A percentile compares a stretch with the other conserved stretches of the same genome.
Evolutionary conservation across 2,329 filamentous ascomycete species (phyloP).

Genomic region (Fusarium burgessii): DNA sequence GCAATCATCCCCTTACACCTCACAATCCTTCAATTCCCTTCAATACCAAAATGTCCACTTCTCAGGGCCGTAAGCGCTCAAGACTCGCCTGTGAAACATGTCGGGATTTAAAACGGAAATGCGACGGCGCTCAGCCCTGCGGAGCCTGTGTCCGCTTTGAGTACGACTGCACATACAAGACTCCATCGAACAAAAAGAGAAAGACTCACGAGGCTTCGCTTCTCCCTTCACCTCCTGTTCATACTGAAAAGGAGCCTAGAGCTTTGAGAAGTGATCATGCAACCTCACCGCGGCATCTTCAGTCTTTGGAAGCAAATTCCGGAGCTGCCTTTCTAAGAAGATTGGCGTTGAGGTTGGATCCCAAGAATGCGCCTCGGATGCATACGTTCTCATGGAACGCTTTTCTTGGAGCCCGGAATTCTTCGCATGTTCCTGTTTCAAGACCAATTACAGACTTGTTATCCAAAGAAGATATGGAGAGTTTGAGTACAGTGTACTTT

Average conservation of each 20-base stretch:
- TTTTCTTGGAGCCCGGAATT: slow-evolving; percentile 47
- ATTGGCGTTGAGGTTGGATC: slow-evolving; percentile 65
- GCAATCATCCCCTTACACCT: not conserved
- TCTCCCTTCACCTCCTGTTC: slow-evolving; percentile 7
- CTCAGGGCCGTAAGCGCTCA: slow-evolving; percentile 52
- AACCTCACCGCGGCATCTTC: slow-evolving; percentile 46
- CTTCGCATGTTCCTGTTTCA: slow-evolving; percentile 38
- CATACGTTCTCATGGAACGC: slow-evolving; percentile 69
- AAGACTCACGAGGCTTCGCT: slow-evolving; percentile 6
- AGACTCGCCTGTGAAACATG: slow-evolving; percentile 63
- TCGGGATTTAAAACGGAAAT: slow-evolving; percentile 67
- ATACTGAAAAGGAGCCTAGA: not conserved
- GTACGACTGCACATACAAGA: slow-evolving; percentile 63
- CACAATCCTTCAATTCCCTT: not conserved
- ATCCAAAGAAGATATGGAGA: slow-evolving; percentile 60
- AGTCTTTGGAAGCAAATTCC: slow-evolving; percentile 67
- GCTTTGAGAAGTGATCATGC: slow-evolving; percentile 8
- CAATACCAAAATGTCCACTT: slow-evolving; percentile 27
- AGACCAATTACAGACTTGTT: slow-evolving; percentile 60
- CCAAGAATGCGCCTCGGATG: slow-evolving; percentile 63
- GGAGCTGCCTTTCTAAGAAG: slow-evolving; percentile 67
- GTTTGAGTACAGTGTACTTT: slow-evolving; percentile 62
- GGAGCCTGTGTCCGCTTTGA: slow-evolving; percentile 65
- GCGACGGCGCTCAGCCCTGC: slow-evolving; percentile 65
- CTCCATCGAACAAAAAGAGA: slow-evolving; percentile 20